Evolutionary conservation across 139 green algal species (phyloP).

Genomic region (Coelastrella sp.): DNA sequence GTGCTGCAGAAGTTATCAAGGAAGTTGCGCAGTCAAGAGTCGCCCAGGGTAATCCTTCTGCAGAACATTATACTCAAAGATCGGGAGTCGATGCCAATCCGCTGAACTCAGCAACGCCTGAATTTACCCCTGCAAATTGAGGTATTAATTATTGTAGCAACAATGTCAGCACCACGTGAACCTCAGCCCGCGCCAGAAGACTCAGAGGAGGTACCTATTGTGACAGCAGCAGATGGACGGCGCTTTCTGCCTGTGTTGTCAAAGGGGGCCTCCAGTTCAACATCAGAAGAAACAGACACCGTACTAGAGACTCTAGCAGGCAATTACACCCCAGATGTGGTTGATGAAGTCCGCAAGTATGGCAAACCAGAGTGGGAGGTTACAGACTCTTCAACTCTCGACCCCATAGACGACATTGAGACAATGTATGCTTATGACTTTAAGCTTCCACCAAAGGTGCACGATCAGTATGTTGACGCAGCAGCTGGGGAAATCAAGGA

Average conservation of each 20-base stretch:
- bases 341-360: conserved; percentile 31
- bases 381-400: background rate
- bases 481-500: background rate
- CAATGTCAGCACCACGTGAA: background rate
- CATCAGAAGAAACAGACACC: background rate
- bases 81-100: no score
- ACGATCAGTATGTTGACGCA: conserved; percentile 4
- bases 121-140: no score
- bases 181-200: background rate
- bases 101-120: no score
- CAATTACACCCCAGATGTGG: conserved; percentile 17
- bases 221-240: background rate
- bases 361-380: conserved; percentile 21
- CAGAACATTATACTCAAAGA: no score
- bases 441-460: conserved; percentile 19
- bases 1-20: background rate
- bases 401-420: conserved; percentile 29
- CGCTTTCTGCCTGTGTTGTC: background rate
- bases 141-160: background rate
- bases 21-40: background rate
- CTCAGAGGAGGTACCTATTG: background rate
- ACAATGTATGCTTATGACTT: conserved; percentile 29
- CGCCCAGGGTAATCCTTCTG: background rate
- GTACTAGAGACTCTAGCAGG: conserved; percentile 22
- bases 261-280: background rate